Conservation (phyloP, 257 asterid species). For the Solanum lignicaule region DNA sequence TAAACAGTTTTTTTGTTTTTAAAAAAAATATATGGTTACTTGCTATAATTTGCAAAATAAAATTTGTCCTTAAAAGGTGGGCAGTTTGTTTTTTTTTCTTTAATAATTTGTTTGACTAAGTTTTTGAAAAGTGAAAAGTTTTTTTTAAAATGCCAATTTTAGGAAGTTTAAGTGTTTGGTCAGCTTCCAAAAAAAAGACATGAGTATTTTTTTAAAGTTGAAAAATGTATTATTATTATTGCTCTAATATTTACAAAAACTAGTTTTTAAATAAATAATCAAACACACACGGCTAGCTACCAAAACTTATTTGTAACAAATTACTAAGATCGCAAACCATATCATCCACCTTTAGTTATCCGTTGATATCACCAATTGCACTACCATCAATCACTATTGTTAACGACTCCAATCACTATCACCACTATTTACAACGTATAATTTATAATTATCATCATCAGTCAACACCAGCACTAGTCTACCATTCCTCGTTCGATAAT, state of each 20-base stretch:
- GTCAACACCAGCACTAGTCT: not conserved
- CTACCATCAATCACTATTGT: not conserved
- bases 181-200: not conserved
- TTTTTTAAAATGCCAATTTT: not conserved
- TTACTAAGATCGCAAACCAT: too few species aligned
- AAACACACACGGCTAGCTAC: not conserved
- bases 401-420: not conserved
- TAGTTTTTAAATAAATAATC: not conserved
- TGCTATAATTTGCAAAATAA: not conserved
- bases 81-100: not conserved
- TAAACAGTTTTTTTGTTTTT: too few species aligned
- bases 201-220: not conserved
- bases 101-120: not conserved
- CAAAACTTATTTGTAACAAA: not conserved
- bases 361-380: not conserved
- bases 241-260: not conserved
- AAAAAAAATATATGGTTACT: not conserved
- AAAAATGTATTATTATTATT: not conserved
- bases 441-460: rapidly evolving
- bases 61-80: not conserved
- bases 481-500: not conserved
- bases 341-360: not conserved
- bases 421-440: not conserved
- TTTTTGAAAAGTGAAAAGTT: not conserved
- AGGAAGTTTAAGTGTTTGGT: not conserved